A percentile compares a stretch with the other conserved stretches of the same genome.
These are phyloP conservation scores for Leptomonas seymouri DNA, from an alignment of 208 protist species.

Conservation along the genomic window DNA sequence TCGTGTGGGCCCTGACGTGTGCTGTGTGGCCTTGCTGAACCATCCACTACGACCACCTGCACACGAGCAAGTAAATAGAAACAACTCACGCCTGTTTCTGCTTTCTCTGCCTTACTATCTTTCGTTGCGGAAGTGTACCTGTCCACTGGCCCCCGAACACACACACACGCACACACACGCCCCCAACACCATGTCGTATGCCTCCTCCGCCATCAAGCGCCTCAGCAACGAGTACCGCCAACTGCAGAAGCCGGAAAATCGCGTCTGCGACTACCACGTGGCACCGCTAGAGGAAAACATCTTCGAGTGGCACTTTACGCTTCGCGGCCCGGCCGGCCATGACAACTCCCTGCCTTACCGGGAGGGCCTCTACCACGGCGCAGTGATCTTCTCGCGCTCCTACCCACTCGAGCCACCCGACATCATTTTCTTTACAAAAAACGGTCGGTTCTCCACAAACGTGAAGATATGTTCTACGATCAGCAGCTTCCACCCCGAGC, in stretches of 20 bases:
- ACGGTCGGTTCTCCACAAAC: conserved; percentile 79
- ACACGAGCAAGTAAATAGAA: no score
- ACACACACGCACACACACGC: background rate
- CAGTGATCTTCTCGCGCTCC: conserved; percentile 71
- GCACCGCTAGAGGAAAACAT: conserved; percentile 93
- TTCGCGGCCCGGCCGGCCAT: conserved; percentile 83
- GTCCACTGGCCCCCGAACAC: background rate
- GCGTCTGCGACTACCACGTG: conserved; percentile 66
- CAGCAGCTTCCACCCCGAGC: conserved; percentile 89
- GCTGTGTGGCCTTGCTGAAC: no score
- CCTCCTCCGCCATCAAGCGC: conserved; percentile 66
- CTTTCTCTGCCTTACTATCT: no score
- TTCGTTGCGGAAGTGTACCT: no score
- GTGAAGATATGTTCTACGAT: conserved; percentile 90
- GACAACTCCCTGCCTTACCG: conserved; percentile 47
- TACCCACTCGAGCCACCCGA: conserved; percentile 91
- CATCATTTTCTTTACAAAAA: conserved; percentile 89
- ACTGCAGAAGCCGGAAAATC: conserved; percentile 40
- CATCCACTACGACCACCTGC: no score
- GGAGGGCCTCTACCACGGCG: conserved; percentile 89
- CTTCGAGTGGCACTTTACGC: conserved; percentile 99
- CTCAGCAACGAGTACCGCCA: conserved; percentile 66
- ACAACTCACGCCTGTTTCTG: background rate
- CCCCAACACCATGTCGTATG: conserved; percentile 27
- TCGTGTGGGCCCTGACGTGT: no score